Conservation (phyloP, 352 stramenopile species). For the Globisporangium megalacanthum region DNA sequence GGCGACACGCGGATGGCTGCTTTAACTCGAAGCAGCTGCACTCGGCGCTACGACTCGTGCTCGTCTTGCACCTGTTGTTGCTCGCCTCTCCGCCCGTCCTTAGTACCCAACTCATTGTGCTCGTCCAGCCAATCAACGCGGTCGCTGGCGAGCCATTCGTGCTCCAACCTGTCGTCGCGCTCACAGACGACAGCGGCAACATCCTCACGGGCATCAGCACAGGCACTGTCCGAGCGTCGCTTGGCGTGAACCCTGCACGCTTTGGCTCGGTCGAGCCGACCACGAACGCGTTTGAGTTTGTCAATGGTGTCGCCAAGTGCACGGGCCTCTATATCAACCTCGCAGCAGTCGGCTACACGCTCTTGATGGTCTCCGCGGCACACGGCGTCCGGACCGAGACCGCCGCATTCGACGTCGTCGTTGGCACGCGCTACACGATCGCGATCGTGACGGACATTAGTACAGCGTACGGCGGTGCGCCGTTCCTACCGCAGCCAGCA, state of each 20-base stretch:
- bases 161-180: slow-evolving; percentile 56
- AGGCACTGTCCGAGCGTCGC: slow-evolving; percentile 45
- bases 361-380: slow-evolving; percentile 56
- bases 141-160: slow-evolving; percentile 53
- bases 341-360: slow-evolving; percentile 55
- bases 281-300: slow-evolving; percentile 50
- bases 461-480: slow-evolving; percentile 68
- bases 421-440: slow-evolving; percentile 56
- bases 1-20: background rate
- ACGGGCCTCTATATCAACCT: slow-evolving; percentile 66
- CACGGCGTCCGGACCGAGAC: slow-evolving; percentile 72
- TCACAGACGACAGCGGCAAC: slow-evolving; percentile 75
- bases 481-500: slow-evolving; percentile 73
- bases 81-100: slow-evolving; percentile 2
- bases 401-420: slow-evolving; percentile 58
- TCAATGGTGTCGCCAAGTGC: slow-evolving; percentile 72
- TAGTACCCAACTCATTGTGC: slow-evolving; percentile 46
- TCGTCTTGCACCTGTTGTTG: slow-evolving; percentile 1
- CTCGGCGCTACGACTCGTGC: background rate
- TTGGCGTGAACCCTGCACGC: slow-evolving; percentile 44
- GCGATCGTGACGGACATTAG: slow-evolving; percentile 66
- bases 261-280: slow-evolving; percentile 48
- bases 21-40: background rate
- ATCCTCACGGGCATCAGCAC: slow-evolving; percentile 57
- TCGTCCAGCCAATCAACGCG: slow-evolving; percentile 64